Conservation (phyloP, 768 basidiomycete species). For the Lepiota brunneoincarnata region DNA sequence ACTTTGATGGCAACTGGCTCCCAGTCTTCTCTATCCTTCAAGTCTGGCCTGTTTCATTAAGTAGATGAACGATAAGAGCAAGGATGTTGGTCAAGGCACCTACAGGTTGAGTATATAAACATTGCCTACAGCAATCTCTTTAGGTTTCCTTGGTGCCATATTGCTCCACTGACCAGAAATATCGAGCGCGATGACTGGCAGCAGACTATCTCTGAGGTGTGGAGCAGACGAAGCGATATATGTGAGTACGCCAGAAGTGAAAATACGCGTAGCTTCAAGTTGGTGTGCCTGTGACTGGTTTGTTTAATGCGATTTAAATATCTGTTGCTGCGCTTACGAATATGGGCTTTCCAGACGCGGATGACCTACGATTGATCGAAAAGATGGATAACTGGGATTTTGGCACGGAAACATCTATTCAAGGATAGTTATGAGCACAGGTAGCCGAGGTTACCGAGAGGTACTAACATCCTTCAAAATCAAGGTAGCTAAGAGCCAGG, state of each 20-base stretch:
- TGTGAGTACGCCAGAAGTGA: constrained; percentile 42
- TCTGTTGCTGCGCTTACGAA: not conserved
- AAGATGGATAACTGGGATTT: constrained; percentile 30
- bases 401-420: constrained; percentile 33
- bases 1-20: constrained; percentile 45
- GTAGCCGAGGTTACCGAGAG: not conserved
- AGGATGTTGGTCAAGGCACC: constrained; percentile 16
- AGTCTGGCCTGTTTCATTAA: constrained; percentile 41
- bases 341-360: not conserved
- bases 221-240: constrained; percentile 35
- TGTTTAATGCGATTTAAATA: not conserved
- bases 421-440: not conserved
- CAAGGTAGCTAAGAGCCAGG: constrained; percentile 51
- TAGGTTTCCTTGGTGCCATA: constrained; percentile 23
- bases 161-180: constrained; percentile 36
- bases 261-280: constrained; percentile 34
- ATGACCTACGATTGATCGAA: constrained; percentile 3
- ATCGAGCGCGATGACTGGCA: constrained; percentile 39
- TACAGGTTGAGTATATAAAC: constrained; percentile 55
- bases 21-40: constrained; percentile 51
- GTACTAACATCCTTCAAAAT: constrained; percentile 59
- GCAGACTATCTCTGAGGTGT: constrained; percentile 16
- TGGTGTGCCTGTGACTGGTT: constrained; percentile 26
- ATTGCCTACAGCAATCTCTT: constrained; percentile 44
- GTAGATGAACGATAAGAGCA: not conserved